phyloP scores from a whole-genome alignment of 2,329 filamentous ascomycete genomes.

The Cyphellophora attinorum region DNA sequence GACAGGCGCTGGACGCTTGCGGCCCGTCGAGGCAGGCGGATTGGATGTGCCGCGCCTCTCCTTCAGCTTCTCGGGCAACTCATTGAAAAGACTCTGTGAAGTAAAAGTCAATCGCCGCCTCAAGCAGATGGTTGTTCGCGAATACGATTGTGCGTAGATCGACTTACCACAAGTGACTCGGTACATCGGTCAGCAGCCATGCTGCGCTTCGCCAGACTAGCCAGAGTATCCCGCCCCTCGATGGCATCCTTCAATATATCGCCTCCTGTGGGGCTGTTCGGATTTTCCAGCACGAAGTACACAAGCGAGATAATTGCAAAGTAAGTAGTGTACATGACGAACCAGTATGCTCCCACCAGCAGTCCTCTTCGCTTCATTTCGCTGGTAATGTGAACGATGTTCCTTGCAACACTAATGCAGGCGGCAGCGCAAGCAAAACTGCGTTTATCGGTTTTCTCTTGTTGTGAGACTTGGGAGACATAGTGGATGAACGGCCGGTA shows the following conservation, averaged over 20 bases:
- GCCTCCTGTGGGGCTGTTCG: slow-evolving; percentile 49
- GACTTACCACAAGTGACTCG: slow-evolving; percentile 60
- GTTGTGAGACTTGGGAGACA: slow-evolving; percentile 42
- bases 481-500: slow-evolving; percentile 59
- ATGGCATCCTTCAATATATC: slow-evolving; percentile 79
- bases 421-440: slow-evolving; percentile 58
- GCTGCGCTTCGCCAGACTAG: slow-evolving; percentile 69
- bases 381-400: slow-evolving; percentile 56
- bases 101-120: too few relatives aligned
- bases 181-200: slow-evolving; percentile 84
- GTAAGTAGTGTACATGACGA: slow-evolving; percentile 60
- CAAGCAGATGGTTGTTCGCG: neutral
- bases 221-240: slow-evolving; percentile 74
- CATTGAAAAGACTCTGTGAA: slow-evolving; percentile 66
- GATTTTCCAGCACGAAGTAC: slow-evolving; percentile 57
- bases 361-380: slow-evolving; percentile 55
- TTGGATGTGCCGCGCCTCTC: slow-evolving; percentile 37
- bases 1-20: slow-evolving; percentile 35
- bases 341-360: slow-evolving; percentile 57
- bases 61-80: slow-evolving; percentile 65
- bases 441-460: slow-evolving; percentile 47
- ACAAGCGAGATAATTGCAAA: slow-evolving; percentile 56
- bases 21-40: slow-evolving; percentile 29
- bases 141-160: slow-evolving; percentile 1
- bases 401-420: slow-evolving; percentile 56